These are phyloP conservation scores for Chalaropsis thielavioides DNA, from an alignment of 2,329 filamentous ascomycete genomes.

Conservation along the genomic window DNA sequence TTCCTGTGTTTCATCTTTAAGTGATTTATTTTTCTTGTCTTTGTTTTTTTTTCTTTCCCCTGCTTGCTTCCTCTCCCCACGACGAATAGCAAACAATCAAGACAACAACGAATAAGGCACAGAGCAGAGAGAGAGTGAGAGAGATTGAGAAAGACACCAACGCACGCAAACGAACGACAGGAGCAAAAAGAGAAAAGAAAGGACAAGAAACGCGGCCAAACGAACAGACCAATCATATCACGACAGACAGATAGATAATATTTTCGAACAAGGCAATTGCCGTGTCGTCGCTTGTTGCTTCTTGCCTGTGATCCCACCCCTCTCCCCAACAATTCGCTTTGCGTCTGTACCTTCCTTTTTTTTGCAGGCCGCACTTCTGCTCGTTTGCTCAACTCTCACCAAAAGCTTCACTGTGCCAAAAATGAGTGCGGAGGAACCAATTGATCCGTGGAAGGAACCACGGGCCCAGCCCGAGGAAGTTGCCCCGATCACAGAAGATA, in stretches of 20 bases:
- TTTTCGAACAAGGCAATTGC: neutral
- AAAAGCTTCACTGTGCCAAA: neutral
- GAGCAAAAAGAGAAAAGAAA: neutral
- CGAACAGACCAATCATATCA: neutral
- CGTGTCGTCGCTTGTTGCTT: neutral
- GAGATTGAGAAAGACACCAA: no score
- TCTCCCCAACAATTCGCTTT: neutral
- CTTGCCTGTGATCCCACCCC: neutral
- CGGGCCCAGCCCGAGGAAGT: neutral
- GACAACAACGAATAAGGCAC: slow-evolving; percentile 1
- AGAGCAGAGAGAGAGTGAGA: neutral
- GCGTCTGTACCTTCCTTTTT: neutral
- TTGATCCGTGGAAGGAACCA: slow-evolving; percentile 15
- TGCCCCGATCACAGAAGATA: neutral
- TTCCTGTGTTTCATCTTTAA: neutral
- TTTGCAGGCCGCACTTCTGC: neutral
- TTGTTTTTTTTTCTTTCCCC: neutral
- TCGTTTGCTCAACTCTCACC: neutral
- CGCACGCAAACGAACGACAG: neutral
- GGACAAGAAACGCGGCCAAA: neutral
- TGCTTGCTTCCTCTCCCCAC: neutral
- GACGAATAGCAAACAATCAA: neutral
- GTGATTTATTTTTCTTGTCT: neutral
- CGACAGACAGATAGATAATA: neutral
- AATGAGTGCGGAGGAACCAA: slow-evolving; percentile 16